Evolutionary conservation across 139 green algal genomes (phyloP), one percentile per base, ranked within the genome.

Genomic region (Chlorella sp.): DNA sequence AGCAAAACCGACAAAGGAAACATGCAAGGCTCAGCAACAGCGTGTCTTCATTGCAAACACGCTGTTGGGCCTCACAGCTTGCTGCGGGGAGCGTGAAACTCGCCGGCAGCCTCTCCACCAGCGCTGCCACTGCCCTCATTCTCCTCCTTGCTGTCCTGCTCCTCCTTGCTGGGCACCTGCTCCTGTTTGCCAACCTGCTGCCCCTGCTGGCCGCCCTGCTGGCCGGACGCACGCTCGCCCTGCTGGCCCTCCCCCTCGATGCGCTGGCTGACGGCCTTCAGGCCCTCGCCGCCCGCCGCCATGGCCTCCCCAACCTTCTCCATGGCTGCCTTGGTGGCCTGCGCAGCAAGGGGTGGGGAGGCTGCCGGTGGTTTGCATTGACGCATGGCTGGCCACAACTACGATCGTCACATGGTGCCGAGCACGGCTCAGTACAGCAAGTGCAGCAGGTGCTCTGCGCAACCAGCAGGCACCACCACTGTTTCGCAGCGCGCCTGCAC

Each of bases 321-420:
- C 22, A 76, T 76, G 22, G 70, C 70, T 20, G 70, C 70, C 40
- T 76, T 48, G 70, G 70, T 43, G 11, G 70, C 70, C 70, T 76
- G 70, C 38, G 67, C 5, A 24, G 51, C 11, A 28, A 48, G 34
- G 9, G 64, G 64, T 41, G 32, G 20, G 64, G 2, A 41, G 16
- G 30, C 1, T 24, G 22, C 64, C 32, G 24, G 13, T 20, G 13
- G 2, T 24, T 60, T 60, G 51, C 51, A 60, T 17, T 11, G 46
- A 54, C 7, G 11, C 8, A 11, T n/a, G n/a, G n/a, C n/a, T n/a
- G n/a, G n/a, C n/a, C n/a, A n/a, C n/a, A n/a, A n/a, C n/a, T n/a
- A n/a, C n/a, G n/a, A n/a, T n/a, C n/a, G n/a, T n/a, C n/a, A n/a
- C n/a, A n/a, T n/a, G n/a, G n/a, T n/a, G n/a, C n/a, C n/a, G n/a